phyloP scores from a whole-genome alignment of 2,329 filamentous ascomycete genomes.

The Aureobasidium melanogenum region DNA sequence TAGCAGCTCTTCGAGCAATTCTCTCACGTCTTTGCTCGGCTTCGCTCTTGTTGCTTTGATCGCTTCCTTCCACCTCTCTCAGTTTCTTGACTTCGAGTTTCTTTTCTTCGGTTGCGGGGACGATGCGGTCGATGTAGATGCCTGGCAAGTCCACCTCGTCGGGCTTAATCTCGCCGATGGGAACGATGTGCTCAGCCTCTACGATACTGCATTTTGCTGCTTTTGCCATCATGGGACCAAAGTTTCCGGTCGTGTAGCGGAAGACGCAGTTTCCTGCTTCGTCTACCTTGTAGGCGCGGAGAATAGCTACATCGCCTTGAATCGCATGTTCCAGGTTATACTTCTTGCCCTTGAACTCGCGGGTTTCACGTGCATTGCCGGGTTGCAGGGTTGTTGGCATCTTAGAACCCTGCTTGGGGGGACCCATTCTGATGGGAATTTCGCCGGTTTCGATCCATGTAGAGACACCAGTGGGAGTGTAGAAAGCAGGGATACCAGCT shows the following conservation, averaged over 20 bases:
- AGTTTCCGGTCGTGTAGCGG: conserved; percentile 67
- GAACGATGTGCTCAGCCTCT: conserved; percentile 77
- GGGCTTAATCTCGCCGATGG: conserved; percentile 61
- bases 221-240: conserved; percentile 71
- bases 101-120: conserved; percentile 63
- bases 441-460: conserved; percentile 78
- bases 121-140: conserved; percentile 74
- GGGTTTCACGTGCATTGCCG: conserved; percentile 76
- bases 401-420: conserved; percentile 22
- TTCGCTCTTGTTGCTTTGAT: conserved; percentile 30
- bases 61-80: conserved; percentile 32
- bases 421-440: conserved; percentile 71
- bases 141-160: conserved; percentile 71
- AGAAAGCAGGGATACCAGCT: conserved; percentile 86
- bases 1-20: conserved; percentile 68
- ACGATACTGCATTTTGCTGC: conserved; percentile 70
- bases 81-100: conserved; percentile 62
- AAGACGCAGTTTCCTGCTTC: conserved; percentile 85
- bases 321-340: conserved; percentile 88
- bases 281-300: conserved; percentile 90
- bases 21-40: conserved; percentile 53
- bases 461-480: conserved; percentile 54
- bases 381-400: conserved; percentile 56
- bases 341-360: conserved; percentile 82
- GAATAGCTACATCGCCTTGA: conserved; percentile 82